Conservation (phyloP, 2,329 filamentous ascomycete species). For the Cladophialophora yegresii region DNA sequence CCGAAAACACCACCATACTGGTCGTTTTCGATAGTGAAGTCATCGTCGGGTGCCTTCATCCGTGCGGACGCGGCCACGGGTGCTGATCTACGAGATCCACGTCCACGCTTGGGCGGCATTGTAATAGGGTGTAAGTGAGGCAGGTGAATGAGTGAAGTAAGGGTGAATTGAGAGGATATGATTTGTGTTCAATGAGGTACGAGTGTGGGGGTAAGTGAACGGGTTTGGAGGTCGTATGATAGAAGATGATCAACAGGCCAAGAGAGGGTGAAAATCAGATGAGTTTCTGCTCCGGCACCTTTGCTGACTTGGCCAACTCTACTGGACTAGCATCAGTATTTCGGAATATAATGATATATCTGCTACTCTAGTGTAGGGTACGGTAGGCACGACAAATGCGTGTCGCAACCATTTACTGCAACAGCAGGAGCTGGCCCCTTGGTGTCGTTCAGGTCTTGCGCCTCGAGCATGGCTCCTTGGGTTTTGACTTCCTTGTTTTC, state of each 20-base stretch:
- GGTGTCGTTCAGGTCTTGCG: background rate
- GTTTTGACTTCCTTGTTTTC: background rate
- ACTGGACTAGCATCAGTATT: background rate
- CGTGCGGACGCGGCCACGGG: background rate
- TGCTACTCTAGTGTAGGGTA: background rate
- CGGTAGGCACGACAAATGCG: background rate
- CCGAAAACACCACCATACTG: conserved; percentile 3
- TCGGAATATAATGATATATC: background rate
- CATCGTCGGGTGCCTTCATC: background rate
- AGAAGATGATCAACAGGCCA: background rate
- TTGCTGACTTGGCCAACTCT: background rate
- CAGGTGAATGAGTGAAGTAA: background rate
- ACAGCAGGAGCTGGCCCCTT: background rate
- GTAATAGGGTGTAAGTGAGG: background rate
- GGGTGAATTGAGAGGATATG: background rate
- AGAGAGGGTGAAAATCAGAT: background rate
- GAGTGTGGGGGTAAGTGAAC: background rate
- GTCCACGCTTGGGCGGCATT: background rate
- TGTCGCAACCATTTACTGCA: background rate
- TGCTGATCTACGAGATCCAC: background rate
- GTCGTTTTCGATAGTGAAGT: background rate
- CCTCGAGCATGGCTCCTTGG: background rate
- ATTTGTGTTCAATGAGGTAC: background rate
- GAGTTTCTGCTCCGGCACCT: background rate
- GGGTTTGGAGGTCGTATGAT: background rate